Evolutionary conservation across 768 basidiomycete species (phyloP).

Genomic region (Lactarius pseudohatsudake): DNA sequence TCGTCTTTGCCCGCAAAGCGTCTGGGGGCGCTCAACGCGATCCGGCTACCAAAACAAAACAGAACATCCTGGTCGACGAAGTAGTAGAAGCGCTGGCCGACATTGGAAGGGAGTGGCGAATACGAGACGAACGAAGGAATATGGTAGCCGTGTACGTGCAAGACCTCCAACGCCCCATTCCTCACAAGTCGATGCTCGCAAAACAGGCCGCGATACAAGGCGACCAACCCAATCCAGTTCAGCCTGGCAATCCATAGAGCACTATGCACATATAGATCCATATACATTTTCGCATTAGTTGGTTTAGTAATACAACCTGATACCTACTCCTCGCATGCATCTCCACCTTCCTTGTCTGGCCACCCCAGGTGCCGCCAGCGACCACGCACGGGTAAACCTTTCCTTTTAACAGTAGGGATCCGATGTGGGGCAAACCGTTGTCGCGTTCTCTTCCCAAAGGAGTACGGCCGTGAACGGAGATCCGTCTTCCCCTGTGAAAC

Average conservation of each 20-base stretch:
- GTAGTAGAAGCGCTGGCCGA: constrained; percentile 31
- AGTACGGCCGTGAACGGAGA: neutral
- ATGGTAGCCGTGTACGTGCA: constrained; percentile 22
- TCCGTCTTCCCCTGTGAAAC: neutral
- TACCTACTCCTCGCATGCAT: neutral
- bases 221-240: neutral
- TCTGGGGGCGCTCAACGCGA: constrained; percentile 21
- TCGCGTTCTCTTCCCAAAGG: neutral
- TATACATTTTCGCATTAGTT: neutral
- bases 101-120: constrained; percentile 29
- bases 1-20: constrained; percentile 35
- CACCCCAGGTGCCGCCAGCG: constrained; percentile 7
- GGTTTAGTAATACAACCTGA: neutral
- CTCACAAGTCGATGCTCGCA: constrained; percentile 20
- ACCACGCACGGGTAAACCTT: constrained; percentile 27
- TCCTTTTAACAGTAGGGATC: constrained; percentile 30
- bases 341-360: neutral
- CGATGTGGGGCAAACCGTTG: constrained; percentile 16
- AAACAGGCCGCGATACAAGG: neutral
- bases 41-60: neutral
- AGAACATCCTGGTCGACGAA: constrained; percentile 25
- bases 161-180: constrained; percentile 21
- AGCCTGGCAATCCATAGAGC: neutral
- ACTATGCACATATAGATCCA: neutral
- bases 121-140: constrained; percentile 24